Percentiles rank a stretch among this genome's conserved stretches.
Conservation (phyloP, 257 asterid species). For the Buddleja alternifolia region DNA sequence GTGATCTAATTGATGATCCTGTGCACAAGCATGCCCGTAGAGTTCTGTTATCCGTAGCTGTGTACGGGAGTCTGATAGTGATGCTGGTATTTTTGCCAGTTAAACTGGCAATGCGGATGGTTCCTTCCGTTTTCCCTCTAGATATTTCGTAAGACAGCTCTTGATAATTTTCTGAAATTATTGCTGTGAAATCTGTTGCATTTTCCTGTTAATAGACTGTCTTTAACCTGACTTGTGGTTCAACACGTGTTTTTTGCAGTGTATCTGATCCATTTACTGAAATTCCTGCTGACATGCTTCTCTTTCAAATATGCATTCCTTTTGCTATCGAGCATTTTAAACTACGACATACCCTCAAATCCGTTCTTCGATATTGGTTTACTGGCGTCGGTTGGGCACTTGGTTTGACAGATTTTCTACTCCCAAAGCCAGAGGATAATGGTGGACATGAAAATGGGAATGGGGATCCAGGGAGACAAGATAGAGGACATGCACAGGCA, state of each 20-base stretch:
- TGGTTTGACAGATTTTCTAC: constrained; percentile 83
- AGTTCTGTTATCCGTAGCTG: constrained; percentile 90
- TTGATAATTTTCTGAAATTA: constrained; percentile 3
- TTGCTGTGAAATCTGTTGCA: background rate
- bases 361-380: constrained; percentile 94
- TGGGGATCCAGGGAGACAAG: constrained; percentile 70
- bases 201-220: constrained; percentile 16
- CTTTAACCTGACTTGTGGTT: constrained; percentile 12
- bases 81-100: constrained; percentile 97
- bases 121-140: constrained; percentile 90
- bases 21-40: constrained; percentile 99
- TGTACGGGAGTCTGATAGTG: constrained; percentile 95
- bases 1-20: constrained; percentile 98
- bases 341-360: constrained; percentile 84
- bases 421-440: constrained; percentile 87
- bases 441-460: constrained; percentile 78
- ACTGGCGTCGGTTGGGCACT: constrained; percentile 97
- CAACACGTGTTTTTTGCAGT: constrained; percentile 46
- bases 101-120: constrained; percentile 89
- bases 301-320: constrained; percentile 97
- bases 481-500: constrained; percentile 61
- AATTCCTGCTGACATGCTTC: constrained; percentile 98
- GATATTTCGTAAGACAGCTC: constrained; percentile 87
- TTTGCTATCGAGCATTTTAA: constrained; percentile 97
- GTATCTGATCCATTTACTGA: constrained; percentile 98